phyloP scores from a whole-genome alignment of 2,329 filamentous ascomycete genomes.

The Penicillium sp. region DNA sequence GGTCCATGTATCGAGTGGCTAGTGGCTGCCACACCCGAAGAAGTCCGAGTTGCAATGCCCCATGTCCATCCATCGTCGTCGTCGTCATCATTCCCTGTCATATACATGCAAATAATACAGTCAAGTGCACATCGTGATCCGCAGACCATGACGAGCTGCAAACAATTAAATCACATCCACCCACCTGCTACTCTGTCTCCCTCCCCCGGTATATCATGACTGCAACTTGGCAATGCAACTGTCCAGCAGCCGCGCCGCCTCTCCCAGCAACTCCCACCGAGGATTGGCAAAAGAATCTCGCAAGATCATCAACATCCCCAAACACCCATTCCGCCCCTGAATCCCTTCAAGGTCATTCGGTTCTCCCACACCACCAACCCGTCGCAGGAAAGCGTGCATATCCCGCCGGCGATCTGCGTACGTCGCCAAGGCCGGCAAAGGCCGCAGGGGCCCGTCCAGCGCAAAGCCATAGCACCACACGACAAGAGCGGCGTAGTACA shows the following conservation, averaged over 20 bases:
- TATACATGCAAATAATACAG: too few species aligned
- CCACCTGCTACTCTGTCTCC: neutral
- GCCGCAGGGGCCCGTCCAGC: slow-evolving; percentile 67
- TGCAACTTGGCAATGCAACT: slow-evolving; percentile 67
- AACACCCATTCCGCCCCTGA: slow-evolving; percentile 72
- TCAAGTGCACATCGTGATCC: too few species aligned
- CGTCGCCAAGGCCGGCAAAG: slow-evolving; percentile 48
- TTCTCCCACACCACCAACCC: slow-evolving; percentile 63
- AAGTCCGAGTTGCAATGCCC: too few species aligned
- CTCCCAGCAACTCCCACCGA: slow-evolving; percentile 85
- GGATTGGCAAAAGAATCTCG: slow-evolving; percentile 75
- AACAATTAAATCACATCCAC: neutral
- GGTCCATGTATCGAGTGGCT: too few species aligned
- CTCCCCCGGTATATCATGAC: slow-evolving; percentile 6
- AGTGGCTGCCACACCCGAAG: too few species aligned
- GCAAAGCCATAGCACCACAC: slow-evolving; percentile 95
- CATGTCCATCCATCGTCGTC: too few species aligned
- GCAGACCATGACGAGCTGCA: too few species aligned
- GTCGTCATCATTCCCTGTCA: too few species aligned
- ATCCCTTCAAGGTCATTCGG: slow-evolving; percentile 72
- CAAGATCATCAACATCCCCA: slow-evolving; percentile 74
- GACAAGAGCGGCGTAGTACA: slow-evolving; percentile 87
- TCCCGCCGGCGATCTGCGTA: slow-evolving; percentile 63
- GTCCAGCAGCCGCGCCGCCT: slow-evolving; percentile 71
- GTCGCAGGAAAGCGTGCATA: slow-evolving; percentile 72